Evolutionary conservation across 2,329 filamentous ascomycete species (phyloP), one percentile per base, ranked within the genome.

Genomic region (Aspergillus pseudoglaucus): DNA sequence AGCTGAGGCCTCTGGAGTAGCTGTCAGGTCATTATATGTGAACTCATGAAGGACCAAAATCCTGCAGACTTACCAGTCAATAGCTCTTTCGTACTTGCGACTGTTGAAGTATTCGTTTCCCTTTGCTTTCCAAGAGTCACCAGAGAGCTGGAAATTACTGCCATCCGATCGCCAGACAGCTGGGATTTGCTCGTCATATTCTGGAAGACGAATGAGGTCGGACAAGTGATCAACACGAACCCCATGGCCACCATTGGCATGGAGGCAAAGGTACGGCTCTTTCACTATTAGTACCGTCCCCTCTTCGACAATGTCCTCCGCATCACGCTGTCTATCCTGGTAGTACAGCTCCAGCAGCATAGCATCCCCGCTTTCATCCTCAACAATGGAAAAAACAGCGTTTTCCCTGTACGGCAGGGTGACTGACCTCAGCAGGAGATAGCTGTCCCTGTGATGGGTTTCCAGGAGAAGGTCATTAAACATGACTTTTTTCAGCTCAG

Each of bases 161-260:
- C 47, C 4, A 9, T 32, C 32, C 18, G 40, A 8, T 51, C 47
- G 55, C 72, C 72, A 77, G n/a, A 47, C 42, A 1, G 38, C 20
- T 1, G 75, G 76, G 10, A 78, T 57, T 4, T 59, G 65, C n/a
- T 60, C 44, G 37, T 78, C 69, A 15, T 54, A 41, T 0, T 53
- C 44, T 0, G 62, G 45, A 2, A 79, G 48, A 49, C 64, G 67
- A 3, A 72, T 50, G 15, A 81, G 52, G 47, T 82, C 78, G 14
- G 70, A 72, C 14, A 75, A 54, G 55, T 82, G 78, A 48, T 82
- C 78, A 6, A 80, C 73, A 5, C 76, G 68, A 20, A 82, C 30
- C 0, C 62, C 66, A 56, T 75, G 76, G 0, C 60, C 42, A 2
- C 71, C 71, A 23, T 72, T 59, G 0, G 56, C 59, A 20, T 65